Evolutionary conservation across 106 monocot genomes (phyloP), one percentile per base, ranked within the genome.

Genomic region (Dendrobium catenatum): DNA sequence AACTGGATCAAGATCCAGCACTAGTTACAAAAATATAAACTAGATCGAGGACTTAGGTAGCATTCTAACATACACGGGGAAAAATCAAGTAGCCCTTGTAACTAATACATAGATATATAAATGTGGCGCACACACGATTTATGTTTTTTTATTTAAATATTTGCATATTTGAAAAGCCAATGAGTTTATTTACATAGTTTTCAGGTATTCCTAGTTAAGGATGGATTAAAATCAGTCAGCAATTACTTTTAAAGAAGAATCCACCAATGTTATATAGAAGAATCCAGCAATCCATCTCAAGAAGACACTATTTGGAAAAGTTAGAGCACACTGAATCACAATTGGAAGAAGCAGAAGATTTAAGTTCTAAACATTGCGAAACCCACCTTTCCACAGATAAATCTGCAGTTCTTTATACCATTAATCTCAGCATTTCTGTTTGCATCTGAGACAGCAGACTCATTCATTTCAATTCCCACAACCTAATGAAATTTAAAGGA

Each of bases 391-490:
- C 88, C 86, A 87, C 94, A 98, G 13, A 98, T 84, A 88, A 98
- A 98, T 58, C 83, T 94, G 74, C 93, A 98, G 83, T 98, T 98
- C 56, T 79, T 87, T 85, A 98, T 91, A 75, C 85, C 85, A 85
- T 98, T 98, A 59, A 93, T 86, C 76, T 88, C 80, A 24, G 98
- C 98, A 93, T 98, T 98, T 84, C 87, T 92, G 24, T 87, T 51
- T 64, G 97, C 97, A 86, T 98, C 97, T 77, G 82, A 81, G 74
- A 98, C 92, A 79, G 97, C 97, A 56, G 97, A 92, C 44, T 80
- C 86, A 74, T 94, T 98, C 94, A 98, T 93, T 85, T 98, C 97
- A 64, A 98, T 93, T 49, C 97, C 97, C 86, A 98, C 86, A 75
- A 98, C 96, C 96, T 96, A 82, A 3, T 47, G n/a, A 84, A 43